These are phyloP conservation scores for Aspergillus puulaauensis DNA, from an alignment of 2,329 filamentous ascomycete species.

Conservation along the genomic window DNA sequence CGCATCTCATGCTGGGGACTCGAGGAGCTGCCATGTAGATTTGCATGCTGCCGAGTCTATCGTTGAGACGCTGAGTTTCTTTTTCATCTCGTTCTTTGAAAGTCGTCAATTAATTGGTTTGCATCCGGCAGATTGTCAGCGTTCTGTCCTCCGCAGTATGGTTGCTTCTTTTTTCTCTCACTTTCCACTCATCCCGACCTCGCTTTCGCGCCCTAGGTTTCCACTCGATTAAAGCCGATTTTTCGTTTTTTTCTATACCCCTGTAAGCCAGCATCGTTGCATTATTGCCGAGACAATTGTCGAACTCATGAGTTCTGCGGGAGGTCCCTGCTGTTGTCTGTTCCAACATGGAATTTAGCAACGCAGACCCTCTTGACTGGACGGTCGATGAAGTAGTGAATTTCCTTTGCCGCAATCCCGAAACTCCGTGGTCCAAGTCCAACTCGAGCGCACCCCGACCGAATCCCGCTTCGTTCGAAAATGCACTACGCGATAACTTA, in stretches of 20 bases:
- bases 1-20: not conserved
- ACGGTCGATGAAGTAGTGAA: constrained; percentile 64
- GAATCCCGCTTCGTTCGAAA: constrained; percentile 54
- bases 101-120: not conserved
- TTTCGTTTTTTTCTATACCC: not conserved
- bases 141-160: not conserved
- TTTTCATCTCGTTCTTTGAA: not conserved
- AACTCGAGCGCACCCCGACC: constrained; percentile 45
- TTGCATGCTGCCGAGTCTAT: not conserved
- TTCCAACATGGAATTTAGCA: constrained; percentile 25
- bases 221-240: not conserved
- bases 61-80: not conserved
- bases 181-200: not conserved
- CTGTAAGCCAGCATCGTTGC: not conserved
- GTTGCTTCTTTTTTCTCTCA: not conserved
- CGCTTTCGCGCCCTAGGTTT: not conserved
- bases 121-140: not conserved
- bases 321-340: not conserved
- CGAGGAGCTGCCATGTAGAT: not conserved
- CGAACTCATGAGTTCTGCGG: not conserved
- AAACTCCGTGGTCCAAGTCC: constrained; percentile 43
- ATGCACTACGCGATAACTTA: constrained; percentile 58
- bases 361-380: constrained; percentile 73
- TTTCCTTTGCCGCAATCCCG: constrained; percentile 60
- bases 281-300: not conserved